phyloP scores from a whole-genome alignment of 1,139 yeast species.

The Lodderomyces beijingensis region DNA sequence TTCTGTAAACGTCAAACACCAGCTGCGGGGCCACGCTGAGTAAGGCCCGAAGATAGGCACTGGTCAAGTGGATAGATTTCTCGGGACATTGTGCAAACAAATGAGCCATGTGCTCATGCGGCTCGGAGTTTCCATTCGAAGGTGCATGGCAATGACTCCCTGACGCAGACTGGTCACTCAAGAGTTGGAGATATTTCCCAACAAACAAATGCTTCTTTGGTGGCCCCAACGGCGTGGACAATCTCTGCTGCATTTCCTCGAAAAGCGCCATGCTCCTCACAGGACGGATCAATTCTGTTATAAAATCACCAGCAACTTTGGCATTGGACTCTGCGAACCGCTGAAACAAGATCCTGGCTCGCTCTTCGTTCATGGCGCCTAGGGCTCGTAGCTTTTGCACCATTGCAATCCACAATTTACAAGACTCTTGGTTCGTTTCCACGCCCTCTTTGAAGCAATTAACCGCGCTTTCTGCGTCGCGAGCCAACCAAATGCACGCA shows the following conservation, averaged over 20 bases:
- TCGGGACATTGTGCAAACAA: no score
- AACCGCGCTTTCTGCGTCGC: slow-evolving; percentile 31
- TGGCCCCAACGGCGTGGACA: slow-evolving; percentile 1
- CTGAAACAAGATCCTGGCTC: slow-evolving; percentile 25
- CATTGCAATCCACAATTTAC: slow-evolving; percentile 35
- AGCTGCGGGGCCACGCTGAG: slow-evolving; percentile 31
- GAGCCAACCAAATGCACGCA: slow-evolving; percentile 24
- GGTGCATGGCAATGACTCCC: not conserved
- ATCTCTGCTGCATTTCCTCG: slow-evolving; percentile 9
- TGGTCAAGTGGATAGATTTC: slow-evolving; percentile 23
- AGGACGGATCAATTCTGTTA: slow-evolving; percentile 26
- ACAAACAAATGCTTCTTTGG: slow-evolving; percentile 13
- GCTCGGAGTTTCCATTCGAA: not conserved
- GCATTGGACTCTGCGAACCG: slow-evolving; percentile 24
- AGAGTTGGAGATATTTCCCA: slow-evolving; percentile 28
- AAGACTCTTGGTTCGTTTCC: slow-evolving; percentile 19
- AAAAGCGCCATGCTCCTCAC: slow-evolving; percentile 14
- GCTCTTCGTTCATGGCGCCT: slow-evolving; percentile 27
- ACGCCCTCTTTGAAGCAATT: slow-evolving; percentile 28
- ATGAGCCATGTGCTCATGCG: not conserved
- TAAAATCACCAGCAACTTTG: slow-evolving; percentile 29
- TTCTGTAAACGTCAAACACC: slow-evolving; percentile 31
- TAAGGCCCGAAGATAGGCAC: slow-evolving; percentile 45
- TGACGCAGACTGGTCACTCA: slow-evolving; percentile 9
- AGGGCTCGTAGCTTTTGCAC: slow-evolving; percentile 30